Evolutionary conservation across 495 filamentous ascomycete species (phyloP).

Genomic region (Sordaria brevicollis): DNA sequence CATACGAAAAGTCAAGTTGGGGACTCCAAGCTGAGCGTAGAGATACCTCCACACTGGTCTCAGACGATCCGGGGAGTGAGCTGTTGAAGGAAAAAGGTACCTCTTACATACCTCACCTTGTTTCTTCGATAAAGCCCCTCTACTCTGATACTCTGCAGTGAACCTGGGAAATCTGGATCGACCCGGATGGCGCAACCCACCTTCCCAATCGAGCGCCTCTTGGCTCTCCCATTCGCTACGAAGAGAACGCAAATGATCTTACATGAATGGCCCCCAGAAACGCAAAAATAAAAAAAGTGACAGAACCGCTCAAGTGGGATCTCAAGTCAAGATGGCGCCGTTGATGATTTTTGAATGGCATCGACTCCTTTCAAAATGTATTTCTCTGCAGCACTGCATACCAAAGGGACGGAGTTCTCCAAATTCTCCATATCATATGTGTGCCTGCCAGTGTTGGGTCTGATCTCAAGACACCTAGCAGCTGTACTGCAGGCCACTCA

Average conservation of each 20-base stretch:
- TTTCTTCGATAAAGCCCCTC: background rate
- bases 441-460: background rate
- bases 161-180: background rate
- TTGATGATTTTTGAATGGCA: background rate
- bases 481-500: background rate
- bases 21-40: background rate
- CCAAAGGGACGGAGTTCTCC: background rate
- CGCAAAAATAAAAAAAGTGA: background rate
- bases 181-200: slow-evolving; percentile 1
- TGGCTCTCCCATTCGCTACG: slow-evolving; percentile 5
- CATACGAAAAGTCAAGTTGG: background rate
- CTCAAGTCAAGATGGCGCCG: background rate
- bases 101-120: background rate
- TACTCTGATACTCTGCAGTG: background rate
- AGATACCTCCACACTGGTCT: background rate
- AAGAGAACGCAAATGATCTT: slow-evolving; percentile 1
- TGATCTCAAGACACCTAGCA: background rate
- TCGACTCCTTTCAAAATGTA: background rate
- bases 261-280: background rate
- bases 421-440: background rate
- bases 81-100: too few relatives aligned
- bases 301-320: background rate
- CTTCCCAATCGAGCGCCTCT: slow-evolving; percentile 5
- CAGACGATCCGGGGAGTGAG: background rate
- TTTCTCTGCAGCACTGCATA: background rate